Base-by-base conservation (phyloP, 148 eudicot species). In the Spergularia bocconei region DNA sequence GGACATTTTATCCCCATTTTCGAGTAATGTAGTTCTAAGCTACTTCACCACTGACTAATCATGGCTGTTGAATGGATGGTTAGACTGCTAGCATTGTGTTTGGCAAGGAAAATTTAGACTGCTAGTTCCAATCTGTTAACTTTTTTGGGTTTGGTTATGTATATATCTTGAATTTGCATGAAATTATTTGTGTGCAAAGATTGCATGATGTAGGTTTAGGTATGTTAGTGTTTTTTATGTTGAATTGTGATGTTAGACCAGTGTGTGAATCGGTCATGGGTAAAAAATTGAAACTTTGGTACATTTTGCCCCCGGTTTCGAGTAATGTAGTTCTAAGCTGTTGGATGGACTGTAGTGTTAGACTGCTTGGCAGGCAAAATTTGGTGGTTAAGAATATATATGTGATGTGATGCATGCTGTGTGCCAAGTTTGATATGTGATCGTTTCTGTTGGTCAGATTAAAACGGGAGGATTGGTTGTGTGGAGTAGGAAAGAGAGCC, bases 381-480 rank as follows among this genome's bases (percentile, higher is more conserved):
- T 29, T 29, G 3, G 36, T 29, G 2, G 2, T 29, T 29, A 1
- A 29, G 36, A 29, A 29, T 29, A 29, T n/a, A 16, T 39, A 16
- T 59, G 41, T 6, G 57, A 47, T 55, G 47, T 41, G 55, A 16
- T 29, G 52, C 15, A 53, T 69, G 60, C 9, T 75, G 78, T 68
- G 21, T 53, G 70, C 33, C n/a, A 55, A 23, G 64, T 67, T 76
- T 71, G 73, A 80, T 69, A 17, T 20, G 50, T 73, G 60, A 64
- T 69, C 63, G 23, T 68, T 59, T 78, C 17, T 79, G 61, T 78
- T 59, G 41, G 75, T 80, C 96, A 94, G 99, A 29, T 83, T 48
- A 95, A 95, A 85, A 95, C 93, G 23, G 92, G 94, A 65, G 99
- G 99, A 56, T 74, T 92, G 60, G 99, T 95, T 80, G 93, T 95